Conservation (phyloP, 75 land plant species). For the Pseudotsuga menziesii region DNA sequence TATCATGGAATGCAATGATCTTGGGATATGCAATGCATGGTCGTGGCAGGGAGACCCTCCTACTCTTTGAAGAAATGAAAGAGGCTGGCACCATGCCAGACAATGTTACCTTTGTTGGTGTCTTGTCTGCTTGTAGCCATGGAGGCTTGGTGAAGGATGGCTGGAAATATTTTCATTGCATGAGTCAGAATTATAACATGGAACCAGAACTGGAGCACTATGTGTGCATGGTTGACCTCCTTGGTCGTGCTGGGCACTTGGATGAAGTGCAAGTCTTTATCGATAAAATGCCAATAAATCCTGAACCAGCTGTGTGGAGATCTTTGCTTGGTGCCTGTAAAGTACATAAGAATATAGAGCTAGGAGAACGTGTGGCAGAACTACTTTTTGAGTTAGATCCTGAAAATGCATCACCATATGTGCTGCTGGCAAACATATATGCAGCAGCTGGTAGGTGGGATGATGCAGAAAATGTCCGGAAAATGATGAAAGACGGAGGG, state of each 20-base stretch:
- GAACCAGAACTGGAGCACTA: constrained; percentile 11
- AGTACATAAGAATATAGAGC: neutral
- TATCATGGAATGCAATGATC: constrained; percentile 19
- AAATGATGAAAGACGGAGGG: constrained; percentile 18
- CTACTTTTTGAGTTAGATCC: constrained; percentile 7
- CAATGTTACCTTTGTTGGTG: constrained; percentile 10
- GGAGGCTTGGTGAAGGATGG: constrained; percentile 11
- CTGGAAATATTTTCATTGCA: neutral
- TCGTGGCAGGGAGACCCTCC: constrained; percentile 1
- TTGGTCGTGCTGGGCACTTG: constrained; percentile 21
- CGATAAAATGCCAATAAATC: constrained; percentile 20
- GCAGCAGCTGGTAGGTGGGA: constrained; percentile 24
- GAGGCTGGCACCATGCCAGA: constrained; percentile 14
- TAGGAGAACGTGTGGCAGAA: neutral
- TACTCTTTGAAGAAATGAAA: constrained; percentile 15
- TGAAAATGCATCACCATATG: neutral
- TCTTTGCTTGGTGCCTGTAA: constrained; percentile 7
- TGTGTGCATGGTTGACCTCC: constrained; percentile 35
- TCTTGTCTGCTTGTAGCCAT: constrained; percentile 16
- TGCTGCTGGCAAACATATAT: constrained; percentile 19
- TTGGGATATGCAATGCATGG: constrained; percentile 16
- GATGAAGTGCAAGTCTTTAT: constrained; percentile 21
- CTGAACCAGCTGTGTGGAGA: neutral
- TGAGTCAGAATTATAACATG: neutral
- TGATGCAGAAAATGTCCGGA: constrained; percentile 9